Percentiles rank a stretch among this genome's conserved stretches.
These are phyloP conservation scores for Sordariomycetes sp. DNA, from an alignment of 2,329 filamentous ascomycete genomes.

Conservation along the genomic window DNA sequence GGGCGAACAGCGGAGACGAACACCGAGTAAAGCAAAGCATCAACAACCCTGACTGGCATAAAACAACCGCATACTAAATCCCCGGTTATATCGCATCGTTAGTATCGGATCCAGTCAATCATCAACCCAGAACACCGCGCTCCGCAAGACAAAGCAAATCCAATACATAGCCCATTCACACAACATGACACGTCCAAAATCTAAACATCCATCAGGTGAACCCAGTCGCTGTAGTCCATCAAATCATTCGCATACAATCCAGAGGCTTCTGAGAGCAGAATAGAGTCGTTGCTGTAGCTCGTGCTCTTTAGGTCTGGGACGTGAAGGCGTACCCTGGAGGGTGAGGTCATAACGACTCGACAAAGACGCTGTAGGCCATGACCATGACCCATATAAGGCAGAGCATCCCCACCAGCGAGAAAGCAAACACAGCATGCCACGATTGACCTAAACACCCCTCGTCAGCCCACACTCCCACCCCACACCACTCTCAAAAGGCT, in stretches of 20 bases:
- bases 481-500: neutral
- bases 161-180: neutral
- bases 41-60: no score
- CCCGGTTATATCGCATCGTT: no score
- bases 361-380: slow-evolving; percentile 54
- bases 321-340: no score
- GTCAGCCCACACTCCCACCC: neutral
- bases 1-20: no score
- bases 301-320: no score
- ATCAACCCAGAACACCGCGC: neutral
- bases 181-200: neutral
- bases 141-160: neutral
- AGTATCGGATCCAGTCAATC: no score
- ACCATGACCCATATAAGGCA: slow-evolving; percentile 58
- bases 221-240: no score
- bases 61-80: neutral
- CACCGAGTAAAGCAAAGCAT: no score
- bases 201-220: no score
- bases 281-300: no score
- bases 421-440: slow-evolving; percentile 53
- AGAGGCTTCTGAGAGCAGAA: no score
- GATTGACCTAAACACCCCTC: slow-evolving; percentile 30
- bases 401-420: slow-evolving; percentile 43
- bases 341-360: slow-evolving; percentile 6
- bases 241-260: no score